Conservation (phyloP, 2,329 filamentous ascomycete genomes). For the Fusarium anthophilum region DNA sequence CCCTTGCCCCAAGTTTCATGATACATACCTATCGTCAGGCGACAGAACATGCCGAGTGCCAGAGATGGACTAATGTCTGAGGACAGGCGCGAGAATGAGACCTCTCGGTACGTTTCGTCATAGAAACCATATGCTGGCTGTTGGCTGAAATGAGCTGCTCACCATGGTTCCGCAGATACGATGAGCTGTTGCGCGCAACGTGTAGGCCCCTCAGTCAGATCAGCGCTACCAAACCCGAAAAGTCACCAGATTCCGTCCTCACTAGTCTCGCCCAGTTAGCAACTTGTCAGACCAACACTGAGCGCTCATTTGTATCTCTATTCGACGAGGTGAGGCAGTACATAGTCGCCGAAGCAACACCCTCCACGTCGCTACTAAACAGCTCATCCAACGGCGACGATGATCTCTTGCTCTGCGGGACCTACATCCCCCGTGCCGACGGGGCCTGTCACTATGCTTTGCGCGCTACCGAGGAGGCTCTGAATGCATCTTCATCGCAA, state of each 20-base stretch:
- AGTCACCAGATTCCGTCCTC: not conserved
- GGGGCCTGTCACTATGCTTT: not conserved
- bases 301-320: not conserved
- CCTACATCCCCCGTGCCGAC: not conserved
- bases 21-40: no score
- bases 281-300: not conserved
- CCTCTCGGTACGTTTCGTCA: not conserved
- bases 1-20: not conserved
- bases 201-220: not conserved
- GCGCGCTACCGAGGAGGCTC: fast-evolving
- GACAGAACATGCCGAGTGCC: not conserved
- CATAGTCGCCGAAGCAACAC: not conserved
- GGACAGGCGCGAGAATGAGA: not conserved
- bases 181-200: not conserved
- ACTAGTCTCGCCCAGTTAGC: not conserved
- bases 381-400: not conserved
- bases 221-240: not conserved
- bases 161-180: not conserved
- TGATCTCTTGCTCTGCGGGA: not conserved
- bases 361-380: not conserved
- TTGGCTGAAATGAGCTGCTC: not conserved
- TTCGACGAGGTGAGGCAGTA: not conserved
- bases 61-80: not conserved
- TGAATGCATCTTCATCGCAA: not conserved
- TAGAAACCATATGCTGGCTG: not conserved